These are phyloP conservation scores for Boletellus dicymbophilus DNA, from an alignment of 1,284 basidiomycete genomes.

Conservation along the genomic window DNA sequence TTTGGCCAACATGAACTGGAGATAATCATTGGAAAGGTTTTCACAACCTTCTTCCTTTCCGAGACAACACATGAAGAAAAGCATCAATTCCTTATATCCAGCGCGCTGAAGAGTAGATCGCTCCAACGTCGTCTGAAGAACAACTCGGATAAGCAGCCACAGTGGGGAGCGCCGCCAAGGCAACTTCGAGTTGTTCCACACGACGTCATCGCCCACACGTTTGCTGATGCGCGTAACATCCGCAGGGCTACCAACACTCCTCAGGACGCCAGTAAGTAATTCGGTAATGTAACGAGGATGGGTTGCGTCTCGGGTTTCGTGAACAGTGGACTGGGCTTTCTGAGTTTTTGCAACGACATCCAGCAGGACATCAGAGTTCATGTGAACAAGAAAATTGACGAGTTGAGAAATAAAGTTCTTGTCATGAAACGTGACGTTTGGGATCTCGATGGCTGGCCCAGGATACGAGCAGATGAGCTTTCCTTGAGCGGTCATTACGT, in stretches of 20 bases:
- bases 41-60: slow-evolving; percentile 21
- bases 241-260: too few species aligned
- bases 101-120: slow-evolving; percentile 9
- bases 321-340: too few species aligned
- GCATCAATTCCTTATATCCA: too few species aligned
- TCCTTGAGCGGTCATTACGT: too few species aligned
- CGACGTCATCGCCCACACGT: slow-evolving; percentile 34
- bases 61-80: slow-evolving; percentile 37
- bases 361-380: too few species aligned
- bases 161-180: slow-evolving; percentile 39
- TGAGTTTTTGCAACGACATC: too few species aligned
- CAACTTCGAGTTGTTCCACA: slow-evolving; percentile 21
- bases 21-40: slow-evolving; percentile 31
- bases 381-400: slow-evolving; percentile 26
- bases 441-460: slow-evolving; percentile 30
- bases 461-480: slow-evolving; percentile 38
- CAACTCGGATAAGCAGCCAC: slow-evolving; percentile 36
- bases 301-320: slow-evolving; percentile 27
- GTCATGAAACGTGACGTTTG: slow-evolving; percentile 16
- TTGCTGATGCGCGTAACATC: slow-evolving; percentile 30
- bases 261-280: slow-evolving; percentile 33
- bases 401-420: slow-evolving; percentile 24
- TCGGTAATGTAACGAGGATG: slow-evolving; percentile 36
- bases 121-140: slow-evolving; percentile 41
- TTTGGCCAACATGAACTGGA: too few species aligned